Evolutionary conservation across 768 basidiomycete genomes (phyloP).

Genomic region (Tremella fuciformis): DNA sequence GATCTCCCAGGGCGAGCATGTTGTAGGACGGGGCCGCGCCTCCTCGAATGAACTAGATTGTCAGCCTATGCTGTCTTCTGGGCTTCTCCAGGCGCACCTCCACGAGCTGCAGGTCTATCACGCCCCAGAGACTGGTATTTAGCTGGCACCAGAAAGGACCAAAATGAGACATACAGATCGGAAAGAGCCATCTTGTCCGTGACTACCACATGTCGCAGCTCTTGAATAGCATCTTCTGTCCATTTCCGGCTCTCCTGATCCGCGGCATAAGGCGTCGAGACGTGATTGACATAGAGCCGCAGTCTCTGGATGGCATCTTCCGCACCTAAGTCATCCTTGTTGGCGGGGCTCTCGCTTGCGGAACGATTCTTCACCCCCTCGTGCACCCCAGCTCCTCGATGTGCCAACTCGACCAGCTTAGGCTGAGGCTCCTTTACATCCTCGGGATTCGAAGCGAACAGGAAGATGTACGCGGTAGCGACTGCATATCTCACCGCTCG

Average conservation of each 20-base stretch:
- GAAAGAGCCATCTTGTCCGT: conserved; percentile 23
- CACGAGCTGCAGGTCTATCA: conserved; percentile 26
- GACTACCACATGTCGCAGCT: conserved; percentile 24
- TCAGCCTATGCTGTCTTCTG: not conserved
- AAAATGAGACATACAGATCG: conserved; percentile 18
- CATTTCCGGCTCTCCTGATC: conserved; percentile 28
- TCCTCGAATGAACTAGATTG: conserved; percentile 21
- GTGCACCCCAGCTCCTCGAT: conserved; percentile 22
- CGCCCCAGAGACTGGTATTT: conserved; percentile 22
- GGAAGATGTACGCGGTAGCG: conserved; percentile 26
- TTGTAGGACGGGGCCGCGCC: conserved; percentile 28
- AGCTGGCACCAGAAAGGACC: not conserved
- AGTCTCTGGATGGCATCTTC: conserved; percentile 16
- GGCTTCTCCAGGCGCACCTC: not conserved
- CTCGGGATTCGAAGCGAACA: conserved; percentile 16
- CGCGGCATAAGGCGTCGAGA: conserved; percentile 26
- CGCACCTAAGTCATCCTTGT: not conserved
- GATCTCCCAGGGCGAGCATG: conserved; percentile 28
- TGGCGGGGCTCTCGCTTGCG: not conserved
- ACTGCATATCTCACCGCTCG: conserved; percentile 26
- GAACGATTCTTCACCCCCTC: conserved; percentile 9
- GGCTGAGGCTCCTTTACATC: conserved; percentile 14
- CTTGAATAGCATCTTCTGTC: conserved; percentile 28
- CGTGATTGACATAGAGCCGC: conserved; percentile 24
- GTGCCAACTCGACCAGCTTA: conserved; percentile 26